Evolutionary conservation across 2,329 filamentous ascomycete genomes (phyloP).

Genomic region (Hymenoscyphus fructigenus): DNA sequence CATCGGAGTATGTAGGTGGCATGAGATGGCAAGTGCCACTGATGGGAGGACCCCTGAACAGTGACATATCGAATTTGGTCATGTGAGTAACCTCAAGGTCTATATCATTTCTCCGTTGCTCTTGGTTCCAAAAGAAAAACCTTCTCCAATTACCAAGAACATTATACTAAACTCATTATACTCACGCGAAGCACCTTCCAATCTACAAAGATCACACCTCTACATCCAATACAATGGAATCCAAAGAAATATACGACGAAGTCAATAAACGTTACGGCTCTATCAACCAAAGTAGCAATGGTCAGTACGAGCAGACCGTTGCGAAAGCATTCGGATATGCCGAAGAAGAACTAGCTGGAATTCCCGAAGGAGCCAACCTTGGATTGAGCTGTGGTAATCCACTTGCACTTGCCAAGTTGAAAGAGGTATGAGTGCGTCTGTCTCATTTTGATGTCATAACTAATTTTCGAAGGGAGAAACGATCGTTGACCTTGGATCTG

Average conservation of each 20-base stretch:
- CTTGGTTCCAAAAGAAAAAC: too few species aligned
- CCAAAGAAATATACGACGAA: background rate
- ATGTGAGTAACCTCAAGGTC: background rate
- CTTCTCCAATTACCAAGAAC: too few species aligned
- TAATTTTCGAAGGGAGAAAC: conserved; percentile 49
- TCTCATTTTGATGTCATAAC: background rate
- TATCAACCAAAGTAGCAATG: background rate
- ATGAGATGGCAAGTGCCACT: too few species aligned
- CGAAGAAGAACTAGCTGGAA: conserved; percentile 19
- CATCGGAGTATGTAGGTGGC: background rate
- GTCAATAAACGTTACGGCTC: conserved; percentile 7
- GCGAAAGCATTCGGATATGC: conserved; percentile 55
- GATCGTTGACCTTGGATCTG: conserved; percentile 56
- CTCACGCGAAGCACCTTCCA: too few species aligned
- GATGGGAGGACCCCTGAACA: too few species aligned
- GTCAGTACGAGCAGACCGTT: conserved; percentile 34
- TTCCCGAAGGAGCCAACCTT: conserved; percentile 27
- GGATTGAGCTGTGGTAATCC: conserved; percentile 29
- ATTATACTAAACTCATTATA: too few species aligned
- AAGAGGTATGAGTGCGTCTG: conserved; percentile 9
- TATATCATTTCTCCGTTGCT: too few species aligned
- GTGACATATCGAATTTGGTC: conserved; percentile 3
- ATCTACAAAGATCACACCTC: too few species aligned
- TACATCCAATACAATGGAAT: background rate
- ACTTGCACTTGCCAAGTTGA: conserved; percentile 20